phyloP scores from a whole-genome alignment of 257 asterid genomes.

The Marsdenia floribunda region DNA sequence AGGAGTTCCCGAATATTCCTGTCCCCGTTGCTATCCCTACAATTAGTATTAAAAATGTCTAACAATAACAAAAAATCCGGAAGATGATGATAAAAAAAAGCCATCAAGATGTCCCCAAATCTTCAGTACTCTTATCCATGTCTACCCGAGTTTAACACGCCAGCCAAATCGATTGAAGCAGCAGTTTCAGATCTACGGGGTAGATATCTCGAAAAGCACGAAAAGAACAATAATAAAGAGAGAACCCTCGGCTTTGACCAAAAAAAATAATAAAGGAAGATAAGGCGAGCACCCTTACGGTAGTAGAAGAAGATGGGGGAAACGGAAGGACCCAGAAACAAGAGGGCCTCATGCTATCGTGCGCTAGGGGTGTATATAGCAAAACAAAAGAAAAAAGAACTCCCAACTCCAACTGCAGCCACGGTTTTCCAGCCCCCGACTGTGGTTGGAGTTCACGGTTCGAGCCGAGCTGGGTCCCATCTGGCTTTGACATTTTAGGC shows the following conservation, averaged over 20 bases:
- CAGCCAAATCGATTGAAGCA: constrained; percentile 2
- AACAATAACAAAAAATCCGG: too few species aligned
- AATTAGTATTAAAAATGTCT: too few species aligned
- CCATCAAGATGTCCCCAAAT: too few species aligned
- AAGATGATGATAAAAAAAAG: too few species aligned
- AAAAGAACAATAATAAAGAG: constrained; percentile 7
- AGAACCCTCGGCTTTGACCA: constrained; percentile 5
- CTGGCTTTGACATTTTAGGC: neutral
- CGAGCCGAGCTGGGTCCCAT: constrained; percentile 10
- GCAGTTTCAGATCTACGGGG: constrained; percentile 11
- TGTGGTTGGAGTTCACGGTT: constrained; percentile 5
- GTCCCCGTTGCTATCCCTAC: too few species aligned
- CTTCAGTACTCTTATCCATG: too few species aligned
- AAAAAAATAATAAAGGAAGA: constrained; percentile 2
- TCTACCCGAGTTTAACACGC: constrained; percentile 1
- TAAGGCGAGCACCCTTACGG: constrained; percentile 9
- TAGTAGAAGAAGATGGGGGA: constrained; percentile 13
- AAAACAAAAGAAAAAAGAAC: neutral
- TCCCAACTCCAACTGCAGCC: neutral
- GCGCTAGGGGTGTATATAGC: constrained; percentile 30
- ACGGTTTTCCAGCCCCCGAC: constrained; percentile 5
- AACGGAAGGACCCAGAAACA: constrained; percentile 33
- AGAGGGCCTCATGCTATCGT: constrained; percentile 27
- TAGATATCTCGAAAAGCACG: neutral
- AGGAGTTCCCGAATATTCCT: too few species aligned